A percentile compares a stretch with the other conserved stretches of the same genome.
Conservation (phyloP, 345 rosid genomes). For the Brassica rapa region DNA sequence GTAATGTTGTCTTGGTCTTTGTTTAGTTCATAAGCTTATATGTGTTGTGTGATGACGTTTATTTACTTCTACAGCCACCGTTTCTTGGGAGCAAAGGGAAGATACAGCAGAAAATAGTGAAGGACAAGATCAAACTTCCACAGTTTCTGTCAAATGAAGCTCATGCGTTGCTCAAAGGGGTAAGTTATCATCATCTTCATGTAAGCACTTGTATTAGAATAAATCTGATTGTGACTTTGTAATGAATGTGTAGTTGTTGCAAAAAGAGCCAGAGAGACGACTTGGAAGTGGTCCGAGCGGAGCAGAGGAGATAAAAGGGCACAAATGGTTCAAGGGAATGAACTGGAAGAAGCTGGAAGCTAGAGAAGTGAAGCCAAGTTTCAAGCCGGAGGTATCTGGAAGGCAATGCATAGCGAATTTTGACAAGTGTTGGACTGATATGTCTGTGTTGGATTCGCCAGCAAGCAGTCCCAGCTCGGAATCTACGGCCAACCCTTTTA, state of each 20-base stretch:
- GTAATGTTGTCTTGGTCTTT: background rate
- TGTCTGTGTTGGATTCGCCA: slow-evolving; percentile 76
- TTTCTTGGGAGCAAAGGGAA: slow-evolving; percentile 65
- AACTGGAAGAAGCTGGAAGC: slow-evolving; percentile 90
- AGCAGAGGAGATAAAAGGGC: slow-evolving; percentile 67
- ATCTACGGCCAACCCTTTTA: slow-evolving; percentile 60
- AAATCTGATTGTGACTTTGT: background rate
- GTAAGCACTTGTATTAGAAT: background rate
- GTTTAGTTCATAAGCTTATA: background rate
- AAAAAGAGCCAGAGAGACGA: slow-evolving; percentile 72
- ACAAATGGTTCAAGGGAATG: slow-evolving; percentile 84
- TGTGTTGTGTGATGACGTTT: slow-evolving; percentile 1
- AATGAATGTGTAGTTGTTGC: slow-evolving; percentile 63
- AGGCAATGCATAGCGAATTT: slow-evolving; percentile 89
- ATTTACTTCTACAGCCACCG: slow-evolving; percentile 61
- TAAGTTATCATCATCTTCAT: slow-evolving; percentile 31
- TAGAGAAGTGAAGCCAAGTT: slow-evolving; percentile 75
- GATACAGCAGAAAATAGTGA: slow-evolving; percentile 78
- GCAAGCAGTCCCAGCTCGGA: slow-evolving; percentile 71
- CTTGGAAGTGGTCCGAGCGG: slow-evolving; percentile 73
- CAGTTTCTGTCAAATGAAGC: slow-evolving; percentile 72
- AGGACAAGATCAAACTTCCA: slow-evolving; percentile 82
- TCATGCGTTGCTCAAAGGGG: slow-evolving; percentile 81
- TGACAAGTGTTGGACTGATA: slow-evolving; percentile 83
- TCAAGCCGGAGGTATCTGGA: slow-evolving; percentile 78